Conservation (phyloP, 441 rosid species). For the Pelargonium fulgidum region DNA sequence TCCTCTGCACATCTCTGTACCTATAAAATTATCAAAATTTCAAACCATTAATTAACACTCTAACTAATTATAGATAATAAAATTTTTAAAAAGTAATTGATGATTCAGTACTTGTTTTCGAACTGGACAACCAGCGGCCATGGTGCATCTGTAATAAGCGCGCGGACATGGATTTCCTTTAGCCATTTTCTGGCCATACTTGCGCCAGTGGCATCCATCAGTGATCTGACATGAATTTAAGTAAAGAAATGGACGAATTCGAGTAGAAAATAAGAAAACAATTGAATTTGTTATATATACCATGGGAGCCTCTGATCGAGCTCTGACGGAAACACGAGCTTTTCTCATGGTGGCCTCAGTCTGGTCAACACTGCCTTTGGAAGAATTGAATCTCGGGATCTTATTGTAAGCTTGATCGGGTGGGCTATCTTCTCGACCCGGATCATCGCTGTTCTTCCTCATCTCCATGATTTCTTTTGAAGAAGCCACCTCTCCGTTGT, state of each 20-base stretch:
- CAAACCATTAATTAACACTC: no score
- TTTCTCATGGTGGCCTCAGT: constrained; percentile 78
- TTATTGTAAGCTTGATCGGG: constrained; percentile 48
- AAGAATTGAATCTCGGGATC: constrained; percentile 43
- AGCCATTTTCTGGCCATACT: constrained; percentile 90
- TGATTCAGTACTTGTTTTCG: constrained; percentile 60
- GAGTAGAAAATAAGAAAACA: background rate
- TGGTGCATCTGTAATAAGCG: constrained; percentile 90
- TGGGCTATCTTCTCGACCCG: constrained; percentile 41
- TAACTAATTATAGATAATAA: no score
- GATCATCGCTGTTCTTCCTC: constrained; percentile 16
- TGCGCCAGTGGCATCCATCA: constrained; percentile 84
- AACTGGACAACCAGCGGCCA: constrained; percentile 85
- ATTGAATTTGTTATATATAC: constrained; percentile 24
- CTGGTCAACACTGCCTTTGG: constrained; percentile 38
- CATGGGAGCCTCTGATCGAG: constrained; percentile 96
- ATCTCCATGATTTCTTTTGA: constrained; percentile 25
- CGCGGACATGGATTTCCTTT: constrained; percentile 97
- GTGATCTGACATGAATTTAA: constrained; percentile 35
- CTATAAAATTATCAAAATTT: constrained; percentile 25
- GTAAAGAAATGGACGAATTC: background rate
- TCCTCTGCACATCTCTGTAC: constrained; percentile 97
- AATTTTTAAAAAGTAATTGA: no score
- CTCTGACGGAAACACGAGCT: constrained; percentile 97
- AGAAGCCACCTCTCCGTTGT: background rate